Evolutionary conservation across 2,329 filamentous ascomycete genomes (phyloP).

Genomic region (Torrubiellomyces zombiae): DNA sequence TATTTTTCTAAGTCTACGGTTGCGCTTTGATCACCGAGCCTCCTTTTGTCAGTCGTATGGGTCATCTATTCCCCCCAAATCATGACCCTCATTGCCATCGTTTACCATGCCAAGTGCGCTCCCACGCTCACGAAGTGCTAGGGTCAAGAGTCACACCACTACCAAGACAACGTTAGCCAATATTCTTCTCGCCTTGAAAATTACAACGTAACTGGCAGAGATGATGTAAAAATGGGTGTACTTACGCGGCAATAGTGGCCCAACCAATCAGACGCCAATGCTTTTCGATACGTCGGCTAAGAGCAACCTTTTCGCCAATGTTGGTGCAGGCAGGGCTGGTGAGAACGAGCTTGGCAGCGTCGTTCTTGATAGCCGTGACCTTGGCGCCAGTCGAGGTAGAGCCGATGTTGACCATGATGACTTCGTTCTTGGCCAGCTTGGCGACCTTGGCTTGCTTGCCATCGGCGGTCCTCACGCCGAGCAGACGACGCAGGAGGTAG

Average conservation of each 20-base stretch:
- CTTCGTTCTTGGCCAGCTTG: conserved; percentile 95
- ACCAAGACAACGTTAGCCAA: conserved; percentile 2
- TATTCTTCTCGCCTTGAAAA: conserved; percentile 9
- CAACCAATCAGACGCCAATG: conserved; percentile 94
- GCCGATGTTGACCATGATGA: conserved; percentile 99
- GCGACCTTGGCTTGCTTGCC: conserved; percentile 99
- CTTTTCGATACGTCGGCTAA: conserved; percentile 95
- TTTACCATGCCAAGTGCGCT: too few species aligned
- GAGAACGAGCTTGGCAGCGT: conserved; percentile 86
- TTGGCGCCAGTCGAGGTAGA: conserved; percentile 95
- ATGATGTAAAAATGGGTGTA: conserved; percentile 7
- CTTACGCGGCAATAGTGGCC: conserved; percentile 61
- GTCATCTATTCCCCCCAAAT: too few species aligned
- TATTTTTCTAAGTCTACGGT: too few species aligned
- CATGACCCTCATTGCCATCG: too few species aligned
- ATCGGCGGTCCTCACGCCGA: conserved; percentile 94
- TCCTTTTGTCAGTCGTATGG: too few species aligned
- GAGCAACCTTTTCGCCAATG: conserved; percentile 92
- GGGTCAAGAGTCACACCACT: conserved; percentile 39
- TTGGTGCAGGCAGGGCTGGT: conserved; percentile 93
- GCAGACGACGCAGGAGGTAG: conserved; percentile 83
- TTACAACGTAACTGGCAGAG: background rate
- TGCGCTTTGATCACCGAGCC: too few species aligned
- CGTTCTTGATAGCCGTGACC: conserved; percentile 91
- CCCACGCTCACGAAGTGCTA: conserved; percentile 27